Evolutionary conservation across 768 basidiomycete genomes (phyloP).

Genomic region (Lactarius akahatsu): DNA sequence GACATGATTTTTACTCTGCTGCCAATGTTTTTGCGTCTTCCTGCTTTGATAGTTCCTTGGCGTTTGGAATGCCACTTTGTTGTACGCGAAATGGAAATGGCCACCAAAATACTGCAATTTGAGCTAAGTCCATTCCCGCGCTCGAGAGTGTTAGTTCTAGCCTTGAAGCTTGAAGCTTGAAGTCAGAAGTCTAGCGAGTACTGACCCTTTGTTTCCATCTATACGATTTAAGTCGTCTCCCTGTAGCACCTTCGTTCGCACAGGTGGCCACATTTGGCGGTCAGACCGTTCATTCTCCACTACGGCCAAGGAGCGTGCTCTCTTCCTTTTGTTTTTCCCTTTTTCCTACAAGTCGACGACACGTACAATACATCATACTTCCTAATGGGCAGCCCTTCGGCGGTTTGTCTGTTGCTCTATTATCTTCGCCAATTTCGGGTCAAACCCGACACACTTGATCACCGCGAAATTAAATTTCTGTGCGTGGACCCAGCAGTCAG

Average conservation of each 20-base stretch:
- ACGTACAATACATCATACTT: too few relatives aligned
- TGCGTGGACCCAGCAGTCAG: neutral
- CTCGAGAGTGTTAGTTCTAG: neutral
- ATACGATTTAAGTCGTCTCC: neutral
- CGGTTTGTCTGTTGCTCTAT: neutral
- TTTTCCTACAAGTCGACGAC: neutral
- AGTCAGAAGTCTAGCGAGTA: neutral
- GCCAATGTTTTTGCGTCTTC: conserved; percentile 4
- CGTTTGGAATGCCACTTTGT: neutral
- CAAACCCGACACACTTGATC: conserved; percentile 2
- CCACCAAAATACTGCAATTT: neutral
- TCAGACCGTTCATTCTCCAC: neutral
- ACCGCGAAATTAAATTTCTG: neutral
- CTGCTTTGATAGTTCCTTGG: neutral
- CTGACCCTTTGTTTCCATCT: neutral
- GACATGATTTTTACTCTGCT: conserved; percentile 9
- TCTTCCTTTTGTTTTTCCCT: too few relatives aligned
- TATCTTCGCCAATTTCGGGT: neutral
- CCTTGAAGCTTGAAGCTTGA: neutral
- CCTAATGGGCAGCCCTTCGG: neutral
- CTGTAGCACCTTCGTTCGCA: neutral
- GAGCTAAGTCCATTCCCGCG: neutral
- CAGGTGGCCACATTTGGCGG: neutral
- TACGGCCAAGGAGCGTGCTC: neutral
- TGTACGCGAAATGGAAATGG: neutral